These are phyloP conservation scores for Lipomyces sp. DNA, from an alignment of 805 yeast genomes.

Conservation along the genomic window DNA sequence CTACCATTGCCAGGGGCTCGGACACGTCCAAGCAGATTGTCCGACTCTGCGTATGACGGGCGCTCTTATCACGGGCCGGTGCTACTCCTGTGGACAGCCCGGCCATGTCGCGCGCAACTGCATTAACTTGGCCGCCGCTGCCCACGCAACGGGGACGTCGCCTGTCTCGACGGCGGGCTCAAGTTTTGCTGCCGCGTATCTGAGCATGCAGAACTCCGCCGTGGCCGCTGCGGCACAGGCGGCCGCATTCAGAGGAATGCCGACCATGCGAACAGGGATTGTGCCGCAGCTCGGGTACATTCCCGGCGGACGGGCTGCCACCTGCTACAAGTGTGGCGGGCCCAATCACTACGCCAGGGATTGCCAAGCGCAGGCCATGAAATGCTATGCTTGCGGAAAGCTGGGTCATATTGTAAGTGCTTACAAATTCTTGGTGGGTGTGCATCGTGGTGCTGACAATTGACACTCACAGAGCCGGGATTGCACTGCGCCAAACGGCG, in stretches of 20 bases:
- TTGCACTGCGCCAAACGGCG: conserved; percentile 33
- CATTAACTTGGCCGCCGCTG: conserved; percentile 32
- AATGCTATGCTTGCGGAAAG: conserved; percentile 88
- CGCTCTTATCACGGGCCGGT: conserved; percentile 52
- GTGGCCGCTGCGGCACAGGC: conserved; percentile 29
- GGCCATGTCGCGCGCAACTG: conserved; percentile 86
- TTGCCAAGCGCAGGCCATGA: conserved; percentile 66
- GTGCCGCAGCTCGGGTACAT: conserved; percentile 19
- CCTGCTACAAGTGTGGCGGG: conserved; percentile 81
- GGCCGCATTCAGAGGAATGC: conserved; percentile 28
- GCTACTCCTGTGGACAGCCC: conserved; percentile 72
- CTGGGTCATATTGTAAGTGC: conserved; percentile 81
- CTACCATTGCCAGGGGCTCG: conserved; percentile 83
- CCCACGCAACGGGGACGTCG: conserved; percentile 24
- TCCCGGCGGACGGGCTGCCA: conserved; percentile 37
- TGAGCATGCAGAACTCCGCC: conserved; percentile 26
- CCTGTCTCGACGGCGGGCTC: conserved; percentile 25
- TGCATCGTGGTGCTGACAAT: no score
- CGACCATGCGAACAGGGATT: conserved; percentile 25
- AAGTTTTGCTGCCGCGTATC: conserved; percentile 33
- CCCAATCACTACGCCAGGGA: conserved; percentile 92
- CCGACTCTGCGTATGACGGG: conserved; percentile 53
- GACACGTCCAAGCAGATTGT: conserved; percentile 84
- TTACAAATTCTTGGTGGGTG: neutral
- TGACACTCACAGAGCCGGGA: conserved; percentile 25